Percentiles rank a stretch among this genome's conserved stretches.
Evolutionary conservation across 345 rosid genomes (phyloP).

Genomic region (Mercurialis annua): DNA sequence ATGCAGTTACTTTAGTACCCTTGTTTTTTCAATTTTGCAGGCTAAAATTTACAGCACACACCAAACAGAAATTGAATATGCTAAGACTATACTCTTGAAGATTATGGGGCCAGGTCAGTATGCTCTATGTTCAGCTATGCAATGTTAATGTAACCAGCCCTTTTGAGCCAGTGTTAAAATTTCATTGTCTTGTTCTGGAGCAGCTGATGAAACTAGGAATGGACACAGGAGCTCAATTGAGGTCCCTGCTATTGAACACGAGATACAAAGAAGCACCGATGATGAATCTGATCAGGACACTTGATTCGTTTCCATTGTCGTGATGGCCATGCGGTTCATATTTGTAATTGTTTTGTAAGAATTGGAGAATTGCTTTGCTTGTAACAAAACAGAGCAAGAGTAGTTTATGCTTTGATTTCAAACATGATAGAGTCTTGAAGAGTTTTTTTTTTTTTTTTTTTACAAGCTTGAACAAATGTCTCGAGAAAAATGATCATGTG

Average conservation of each 20-base stretch:
- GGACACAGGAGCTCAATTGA: conserved; percentile 2
- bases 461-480: too few relatives aligned
- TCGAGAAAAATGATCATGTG: too few relatives aligned
- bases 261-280: conserved; percentile 20
- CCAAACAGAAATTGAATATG: conserved; percentile 48
- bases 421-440: too few relatives aligned
- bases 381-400: too few relatives aligned
- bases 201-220: conserved; percentile 14
- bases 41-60: conserved; percentile 41
- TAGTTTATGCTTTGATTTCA: too few relatives aligned
- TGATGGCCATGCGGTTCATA: too few relatives aligned
- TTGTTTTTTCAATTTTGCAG: conserved; percentile 34
- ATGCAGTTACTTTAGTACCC: not conserved
- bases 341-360: too few relatives aligned
- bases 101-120: conserved; percentile 42
- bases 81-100: conserved; percentile 33
- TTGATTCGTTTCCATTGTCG: conserved; percentile 12
- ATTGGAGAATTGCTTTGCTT: too few relatives aligned
- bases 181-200: not conserved
- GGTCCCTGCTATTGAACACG: conserved; percentile 17
- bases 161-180: not conserved
- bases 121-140: not conserved
- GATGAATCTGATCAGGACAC: conserved; percentile 34
- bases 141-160: too few relatives aligned
- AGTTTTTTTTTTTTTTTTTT: too few relatives aligned